Percentiles rank a stretch among this genome's conserved stretches.
These are phyloP conservation scores for Exidia glandulosa DNA, from an alignment of 768 basidiomycete genomes.

Conservation along the genomic window DNA sequence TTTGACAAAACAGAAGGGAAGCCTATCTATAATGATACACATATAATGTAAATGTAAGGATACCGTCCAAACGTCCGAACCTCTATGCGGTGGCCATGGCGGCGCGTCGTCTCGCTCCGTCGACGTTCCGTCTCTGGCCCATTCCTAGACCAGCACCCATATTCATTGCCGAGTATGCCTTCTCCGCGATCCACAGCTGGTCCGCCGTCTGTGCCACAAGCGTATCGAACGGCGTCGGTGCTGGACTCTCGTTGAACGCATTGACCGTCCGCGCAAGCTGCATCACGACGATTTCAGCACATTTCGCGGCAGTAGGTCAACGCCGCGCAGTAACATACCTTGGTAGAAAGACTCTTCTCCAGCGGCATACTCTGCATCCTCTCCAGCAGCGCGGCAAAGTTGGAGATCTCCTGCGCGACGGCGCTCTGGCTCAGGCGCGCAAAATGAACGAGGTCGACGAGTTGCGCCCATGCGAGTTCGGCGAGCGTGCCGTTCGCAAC, in stretches of 20 bases:
- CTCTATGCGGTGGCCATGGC: neutral
- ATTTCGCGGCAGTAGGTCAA: neutral
- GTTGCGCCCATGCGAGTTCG: conserved; percentile 36
- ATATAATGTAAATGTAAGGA: too few species aligned
- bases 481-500: conserved; percentile 5
- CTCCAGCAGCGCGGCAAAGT: neutral
- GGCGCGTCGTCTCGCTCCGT: neutral
- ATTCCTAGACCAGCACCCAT: neutral
- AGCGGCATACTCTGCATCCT: neutral
- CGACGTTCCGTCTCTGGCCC: neutral
- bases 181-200: neutral
- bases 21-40: too few species aligned
- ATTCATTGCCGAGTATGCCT: neutral
- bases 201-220: neutral
- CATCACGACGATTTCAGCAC: neutral
- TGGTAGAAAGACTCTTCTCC: neutral
- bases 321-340: neutral
- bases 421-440: conserved; percentile 25
- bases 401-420: neutral
- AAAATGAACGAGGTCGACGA: conserved; percentile 12
- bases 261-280: neutral
- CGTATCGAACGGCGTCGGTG: neutral
- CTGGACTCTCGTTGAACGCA: neutral
- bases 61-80: too few species aligned
- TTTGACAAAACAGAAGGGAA: too few species aligned